Conservation (phyloP, 1,139 yeast genomes). For the Sugiyamaella japonica region DNA sequence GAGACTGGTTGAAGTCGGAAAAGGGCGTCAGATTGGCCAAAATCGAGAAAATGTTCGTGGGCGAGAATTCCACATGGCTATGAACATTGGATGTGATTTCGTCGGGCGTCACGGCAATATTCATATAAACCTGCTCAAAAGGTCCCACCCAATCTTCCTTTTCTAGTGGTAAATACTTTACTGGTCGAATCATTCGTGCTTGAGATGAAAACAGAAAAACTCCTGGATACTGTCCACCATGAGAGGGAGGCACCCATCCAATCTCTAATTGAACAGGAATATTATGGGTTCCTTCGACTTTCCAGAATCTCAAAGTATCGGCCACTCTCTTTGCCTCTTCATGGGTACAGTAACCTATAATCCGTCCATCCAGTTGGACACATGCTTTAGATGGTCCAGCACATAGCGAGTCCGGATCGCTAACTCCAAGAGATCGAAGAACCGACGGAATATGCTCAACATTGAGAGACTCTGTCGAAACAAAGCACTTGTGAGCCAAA, state of each 20-base stretch:
- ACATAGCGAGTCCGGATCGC: slow-evolving; percentile 65
- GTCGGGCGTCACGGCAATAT: slow-evolving; percentile 90
- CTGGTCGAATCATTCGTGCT: slow-evolving; percentile 96
- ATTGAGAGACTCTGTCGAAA: slow-evolving; percentile 75
- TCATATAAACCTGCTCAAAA: slow-evolving; percentile 96
- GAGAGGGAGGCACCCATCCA: slow-evolving; percentile 93
- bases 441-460: slow-evolving; percentile 69
- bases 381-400: slow-evolving; percentile 89
- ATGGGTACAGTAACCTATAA: slow-evolving; percentile 94
- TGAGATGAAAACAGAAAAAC: slow-evolving; percentile 85
- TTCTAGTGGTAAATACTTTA: slow-evolving; percentile 79
- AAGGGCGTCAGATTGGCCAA: slow-evolving; percentile 96
- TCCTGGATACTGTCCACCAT: slow-evolving; percentile 97
- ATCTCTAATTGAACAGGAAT: slow-evolving; percentile 85
- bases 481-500: slow-evolving; percentile 90
- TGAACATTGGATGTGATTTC: slow-evolving; percentile 83
- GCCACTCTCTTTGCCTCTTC: slow-evolving; percentile 84
- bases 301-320: slow-evolving; percentile 89
- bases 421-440: slow-evolving; percentile 75
- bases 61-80: slow-evolving; percentile 90
- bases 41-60: slow-evolving; percentile 90
- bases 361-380: slow-evolving; percentile 89
- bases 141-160: slow-evolving; percentile 92
- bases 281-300: slow-evolving; percentile 74
- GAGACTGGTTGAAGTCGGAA: slow-evolving; percentile 97